Evolutionary conservation across 305 asterid genomes (phyloP).

Genomic region (Solanum aculeatissimum): DNA sequence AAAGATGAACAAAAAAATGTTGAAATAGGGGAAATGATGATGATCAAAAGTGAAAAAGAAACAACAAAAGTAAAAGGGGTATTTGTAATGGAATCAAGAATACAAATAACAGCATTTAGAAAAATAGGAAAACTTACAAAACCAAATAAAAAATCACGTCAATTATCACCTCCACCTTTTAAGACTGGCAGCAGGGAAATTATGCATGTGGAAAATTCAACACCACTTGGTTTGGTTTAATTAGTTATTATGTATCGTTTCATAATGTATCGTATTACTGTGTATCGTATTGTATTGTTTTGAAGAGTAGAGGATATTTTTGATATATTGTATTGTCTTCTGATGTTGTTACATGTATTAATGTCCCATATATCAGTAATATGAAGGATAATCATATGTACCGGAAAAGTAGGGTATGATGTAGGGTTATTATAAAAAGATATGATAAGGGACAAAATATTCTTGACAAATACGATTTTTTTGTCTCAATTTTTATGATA

Average conservation of each 20-base stretch:
- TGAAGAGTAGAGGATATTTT: not conserved
- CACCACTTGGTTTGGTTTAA: too few relatives aligned
- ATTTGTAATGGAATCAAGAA: not conserved
- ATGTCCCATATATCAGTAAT: too few relatives aligned
- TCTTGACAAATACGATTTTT: too few relatives aligned
- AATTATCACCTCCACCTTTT: not conserved
- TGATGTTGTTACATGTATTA: too few relatives aligned
- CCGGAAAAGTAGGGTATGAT: too few relatives aligned
- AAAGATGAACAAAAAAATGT: not conserved
- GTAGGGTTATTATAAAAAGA: too few relatives aligned
- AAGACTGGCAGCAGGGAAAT: not conserved
- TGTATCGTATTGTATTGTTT: too few relatives aligned
- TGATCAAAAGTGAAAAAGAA: not conserved
- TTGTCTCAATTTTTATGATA: too few relatives aligned
- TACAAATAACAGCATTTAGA: not conserved
- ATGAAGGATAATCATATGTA: too few relatives aligned
- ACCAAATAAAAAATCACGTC: not conserved
- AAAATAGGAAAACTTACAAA: not conserved
- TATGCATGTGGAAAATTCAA: not conserved
- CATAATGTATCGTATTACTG: not conserved
- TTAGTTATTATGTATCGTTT: too few relatives aligned
- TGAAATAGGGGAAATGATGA: not conserved
- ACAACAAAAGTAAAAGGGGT: not conserved
- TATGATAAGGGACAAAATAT: too few relatives aligned
- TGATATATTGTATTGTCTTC: too few relatives aligned